Evolutionary conservation across 768 basidiomycete genomes (phyloP).

Genomic region (Lanmaoa rubissima): DNA sequence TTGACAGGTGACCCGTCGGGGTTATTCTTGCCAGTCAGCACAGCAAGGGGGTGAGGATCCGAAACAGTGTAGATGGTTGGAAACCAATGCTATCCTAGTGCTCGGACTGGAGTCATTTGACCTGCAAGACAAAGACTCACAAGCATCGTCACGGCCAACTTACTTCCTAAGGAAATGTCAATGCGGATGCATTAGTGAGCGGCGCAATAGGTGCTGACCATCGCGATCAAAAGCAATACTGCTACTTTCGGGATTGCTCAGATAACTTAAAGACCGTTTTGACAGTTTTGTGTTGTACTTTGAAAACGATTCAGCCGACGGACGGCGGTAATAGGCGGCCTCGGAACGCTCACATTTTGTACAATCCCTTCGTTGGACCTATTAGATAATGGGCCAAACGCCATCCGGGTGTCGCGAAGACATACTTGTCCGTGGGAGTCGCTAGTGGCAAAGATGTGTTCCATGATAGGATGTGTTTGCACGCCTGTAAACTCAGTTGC

Average conservation of each 20-base stretch:
- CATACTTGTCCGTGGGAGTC: constrained; percentile 58
- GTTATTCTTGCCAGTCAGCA: constrained; percentile 56
- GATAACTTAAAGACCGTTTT: constrained; percentile 35
- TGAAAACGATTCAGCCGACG: constrained; percentile 30
- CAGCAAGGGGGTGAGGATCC: constrained; percentile 68
- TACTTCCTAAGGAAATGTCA: constrained; percentile 44
- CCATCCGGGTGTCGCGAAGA: constrained; percentile 71
- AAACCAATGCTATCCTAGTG: constrained; percentile 50
- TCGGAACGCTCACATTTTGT: constrained; percentile 27
- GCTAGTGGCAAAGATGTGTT: constrained; percentile 66
- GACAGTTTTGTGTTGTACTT: constrained; percentile 50
- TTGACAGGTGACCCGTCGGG: constrained; percentile 54
- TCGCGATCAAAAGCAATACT: constrained; percentile 68
- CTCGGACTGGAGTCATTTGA: not conserved
- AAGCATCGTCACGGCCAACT: constrained; percentile 63
- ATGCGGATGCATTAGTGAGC: not conserved
- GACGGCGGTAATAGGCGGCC: constrained; percentile 4
- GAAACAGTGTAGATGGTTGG: constrained; percentile 69
- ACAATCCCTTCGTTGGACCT: constrained; percentile 55
- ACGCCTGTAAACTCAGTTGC: constrained; percentile 59
- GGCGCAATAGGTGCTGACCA: constrained; percentile 39
- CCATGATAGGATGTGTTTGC: constrained; percentile 65
- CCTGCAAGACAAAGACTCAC: constrained; percentile 38
- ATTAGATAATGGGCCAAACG: constrained; percentile 53
- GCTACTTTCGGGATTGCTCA: constrained; percentile 64